Evolutionary conservation across 75 land plant species (phyloP).

Genomic region (Pinus taeda): DNA sequence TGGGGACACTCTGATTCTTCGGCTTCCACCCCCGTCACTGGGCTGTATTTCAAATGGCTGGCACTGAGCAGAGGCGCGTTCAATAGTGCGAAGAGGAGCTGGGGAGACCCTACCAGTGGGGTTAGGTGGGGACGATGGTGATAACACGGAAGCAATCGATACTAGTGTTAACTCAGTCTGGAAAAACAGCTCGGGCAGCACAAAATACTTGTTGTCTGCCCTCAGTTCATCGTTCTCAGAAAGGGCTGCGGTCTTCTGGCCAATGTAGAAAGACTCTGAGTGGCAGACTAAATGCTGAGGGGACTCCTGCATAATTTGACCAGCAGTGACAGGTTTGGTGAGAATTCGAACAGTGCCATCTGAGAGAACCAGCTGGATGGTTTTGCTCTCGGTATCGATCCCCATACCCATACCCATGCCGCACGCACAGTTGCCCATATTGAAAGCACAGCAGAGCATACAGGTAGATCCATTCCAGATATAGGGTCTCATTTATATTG

Average conservation of each 20-base stretch:
- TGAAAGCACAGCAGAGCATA: too few relatives aligned
- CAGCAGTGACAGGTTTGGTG: constrained; percentile 18
- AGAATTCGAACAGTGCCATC: constrained; percentile 16
- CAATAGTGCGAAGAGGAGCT: constrained; percentile 2
- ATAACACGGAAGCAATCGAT: constrained; percentile 30
- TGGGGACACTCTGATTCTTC: constrained; percentile 30
- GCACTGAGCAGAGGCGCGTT: neutral
- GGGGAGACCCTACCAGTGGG: too few relatives aligned
- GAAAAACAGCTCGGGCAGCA: constrained; percentile 43
- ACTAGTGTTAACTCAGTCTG: constrained; percentile 41
- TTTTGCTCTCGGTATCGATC: too few relatives aligned
- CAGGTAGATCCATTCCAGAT: too few relatives aligned
- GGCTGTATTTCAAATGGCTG: constrained; percentile 35
- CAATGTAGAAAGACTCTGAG: constrained; percentile 56
- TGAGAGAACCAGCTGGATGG: neutral
- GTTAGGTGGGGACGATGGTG: neutral
- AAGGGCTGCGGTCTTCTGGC: constrained; percentile 42
- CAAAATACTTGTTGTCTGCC: constrained; percentile 45
- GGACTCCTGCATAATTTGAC: constrained; percentile 30
- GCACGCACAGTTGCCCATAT: too few relatives aligned
- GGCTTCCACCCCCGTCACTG: constrained; percentile 9
- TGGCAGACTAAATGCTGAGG: constrained; percentile 48
- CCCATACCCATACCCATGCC: too few relatives aligned
- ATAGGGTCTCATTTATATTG: too few relatives aligned
- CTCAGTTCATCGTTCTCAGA: constrained; percentile 30